These are phyloP conservation scores for Pulicaria dysenterica DNA, from an alignment of 129 eudicot genomes.

Conservation along the genomic window DNA sequence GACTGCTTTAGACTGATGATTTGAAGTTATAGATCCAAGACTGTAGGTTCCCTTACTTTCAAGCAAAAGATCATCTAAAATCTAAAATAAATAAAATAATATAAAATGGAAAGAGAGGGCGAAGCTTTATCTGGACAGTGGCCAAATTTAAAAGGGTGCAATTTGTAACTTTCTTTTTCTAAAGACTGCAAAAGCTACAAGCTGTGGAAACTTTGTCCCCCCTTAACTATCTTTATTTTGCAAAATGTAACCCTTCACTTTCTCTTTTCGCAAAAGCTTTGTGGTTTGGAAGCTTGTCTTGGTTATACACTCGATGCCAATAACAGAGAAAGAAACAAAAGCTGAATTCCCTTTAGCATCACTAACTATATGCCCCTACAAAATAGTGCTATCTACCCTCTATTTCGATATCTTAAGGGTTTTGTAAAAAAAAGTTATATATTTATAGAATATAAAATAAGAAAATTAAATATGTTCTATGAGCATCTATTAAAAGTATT, in stretches of 20 bases:
- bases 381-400: not conserved
- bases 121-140: conserved; percentile 39
- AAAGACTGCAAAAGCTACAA: conserved; percentile 50
- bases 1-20: conserved; percentile 48
- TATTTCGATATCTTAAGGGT: not conserved
- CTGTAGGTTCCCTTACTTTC: conserved; percentile 46
- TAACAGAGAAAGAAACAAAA: conserved; percentile 31
- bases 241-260: conserved; percentile 44
- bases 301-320: conserved; percentile 36
- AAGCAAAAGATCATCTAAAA: conserved; percentile 41
- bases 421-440: not conserved
- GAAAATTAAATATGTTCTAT: too few relatives aligned
- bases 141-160: conserved; percentile 45
- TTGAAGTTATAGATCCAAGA: conserved; percentile 51
- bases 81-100: not conserved
- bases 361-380: conserved; percentile 24
- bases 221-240: conserved; percentile 46
- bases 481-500: too few relatives aligned
- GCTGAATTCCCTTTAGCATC: conserved; percentile 40
- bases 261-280: conserved; percentile 45
- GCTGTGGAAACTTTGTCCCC: conserved; percentile 54
- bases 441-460: too few relatives aligned
- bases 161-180: conserved; percentile 42
- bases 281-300: conserved; percentile 50
- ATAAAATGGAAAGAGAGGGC: conserved; percentile 15